phyloP scores from a whole-genome alignment of 495 filamentous ascomycete species.

The Beverwykella pulmonaria region DNA sequence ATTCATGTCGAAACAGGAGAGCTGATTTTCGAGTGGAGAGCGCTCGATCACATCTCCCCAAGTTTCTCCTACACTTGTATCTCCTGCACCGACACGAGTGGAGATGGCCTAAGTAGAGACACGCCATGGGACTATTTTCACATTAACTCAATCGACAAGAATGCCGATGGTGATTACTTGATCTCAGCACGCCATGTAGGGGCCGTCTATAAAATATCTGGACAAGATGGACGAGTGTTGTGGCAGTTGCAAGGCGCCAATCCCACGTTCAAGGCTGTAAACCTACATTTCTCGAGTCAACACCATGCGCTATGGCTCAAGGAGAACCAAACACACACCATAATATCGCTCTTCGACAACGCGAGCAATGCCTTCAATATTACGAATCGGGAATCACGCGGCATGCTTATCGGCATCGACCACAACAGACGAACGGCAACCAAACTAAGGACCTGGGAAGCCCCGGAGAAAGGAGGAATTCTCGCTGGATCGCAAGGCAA shows the following conservation, averaged over 20 bases:
- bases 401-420: slow-evolving; percentile 19
- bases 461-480: slow-evolving; percentile 41
- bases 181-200: slow-evolving; percentile 21
- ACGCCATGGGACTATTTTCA: slow-evolving; percentile 28
- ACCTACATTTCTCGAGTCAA: slow-evolving; percentile 18
- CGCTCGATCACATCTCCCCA: slow-evolving; percentile 44
- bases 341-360: slow-evolving; percentile 31
- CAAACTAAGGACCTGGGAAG: background rate
- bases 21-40: slow-evolving; percentile 25
- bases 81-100: background rate
- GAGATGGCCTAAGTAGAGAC: slow-evolving; percentile 27
- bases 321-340: slow-evolving; percentile 39
- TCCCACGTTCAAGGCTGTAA: slow-evolving; percentile 8
- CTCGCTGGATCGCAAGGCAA: slow-evolving; percentile 64
- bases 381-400: slow-evolving; percentile 42
- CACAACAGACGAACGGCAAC: slow-evolving; percentile 2
- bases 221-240: slow-evolving; percentile 2
- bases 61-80: slow-evolving; percentile 48
- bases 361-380: slow-evolving; percentile 53
- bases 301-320: slow-evolving; percentile 27
- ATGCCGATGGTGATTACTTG: slow-evolving; percentile 21
- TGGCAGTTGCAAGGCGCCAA: slow-evolving; percentile 16
- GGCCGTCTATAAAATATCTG: slow-evolving; percentile 24
- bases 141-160: slow-evolving; percentile 28
- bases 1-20: slow-evolving; percentile 24